A percentile compares a stretch with the other conserved stretches of the same genome.
phyloP scores from a whole-genome alignment of 352 stramenopile genomes.

The Pythium pyrilobum region DNA sequence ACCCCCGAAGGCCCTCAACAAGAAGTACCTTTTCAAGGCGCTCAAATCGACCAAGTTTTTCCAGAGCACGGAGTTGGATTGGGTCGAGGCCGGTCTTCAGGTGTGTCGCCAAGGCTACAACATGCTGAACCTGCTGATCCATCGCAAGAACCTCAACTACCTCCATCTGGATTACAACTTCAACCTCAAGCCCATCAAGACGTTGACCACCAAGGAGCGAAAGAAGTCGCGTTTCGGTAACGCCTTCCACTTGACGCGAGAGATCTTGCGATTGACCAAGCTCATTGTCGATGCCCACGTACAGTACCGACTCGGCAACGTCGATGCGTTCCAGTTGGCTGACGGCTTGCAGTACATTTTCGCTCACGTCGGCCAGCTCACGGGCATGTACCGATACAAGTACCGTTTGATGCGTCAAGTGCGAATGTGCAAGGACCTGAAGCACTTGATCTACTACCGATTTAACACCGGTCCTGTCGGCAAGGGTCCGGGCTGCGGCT shows the following conservation, averaged over 20 bases:
- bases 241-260: slow-evolving; percentile 94
- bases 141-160: slow-evolving; percentile 99
- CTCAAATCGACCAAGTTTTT: slow-evolving; percentile 99
- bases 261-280: slow-evolving; percentile 99
- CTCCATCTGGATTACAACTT: slow-evolving; percentile 99
- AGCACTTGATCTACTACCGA: slow-evolving; percentile 99
- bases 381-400: slow-evolving; percentile 99
- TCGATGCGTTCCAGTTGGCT: slow-evolving; percentile 99
- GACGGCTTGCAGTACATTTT: slow-evolving; percentile 99
- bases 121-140: slow-evolving; percentile 99
- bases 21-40: slow-evolving; percentile 98
- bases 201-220: slow-evolving; percentile 99
- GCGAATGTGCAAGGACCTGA: slow-evolving; percentile 99
- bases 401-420: slow-evolving; percentile 97
- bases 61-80: slow-evolving; percentile 99
- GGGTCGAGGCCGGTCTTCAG: slow-evolving; percentile 97
- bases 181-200: slow-evolving; percentile 99
- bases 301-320: slow-evolving; percentile 99
- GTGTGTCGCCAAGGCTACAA: slow-evolving; percentile 99
- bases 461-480: slow-evolving; percentile 99
- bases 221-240: slow-evolving; percentile 99
- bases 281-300: slow-evolving; percentile 99
- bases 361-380: slow-evolving; percentile 99
- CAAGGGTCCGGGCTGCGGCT: slow-evolving; percentile 98
- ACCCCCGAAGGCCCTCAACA: slow-evolving; percentile 93